Percentiles rank a stretch among this genome's conserved stretches.
Evolutionary conservation across 192 early-diverging fungal genomes (phyloP).

Genomic region (Funneliformis mosseae): DNA sequence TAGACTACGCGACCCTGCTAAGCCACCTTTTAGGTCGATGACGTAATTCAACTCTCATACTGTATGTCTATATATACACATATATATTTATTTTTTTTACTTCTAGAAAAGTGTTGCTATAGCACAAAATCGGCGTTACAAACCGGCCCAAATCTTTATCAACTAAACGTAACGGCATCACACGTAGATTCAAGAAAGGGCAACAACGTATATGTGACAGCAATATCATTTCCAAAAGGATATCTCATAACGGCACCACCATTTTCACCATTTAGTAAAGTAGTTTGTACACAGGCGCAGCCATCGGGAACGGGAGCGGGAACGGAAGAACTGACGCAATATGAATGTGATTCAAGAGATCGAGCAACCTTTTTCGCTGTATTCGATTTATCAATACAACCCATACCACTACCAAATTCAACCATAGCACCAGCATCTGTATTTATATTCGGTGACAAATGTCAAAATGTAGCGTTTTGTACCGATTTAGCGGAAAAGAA

Average conservation of each 20-base stretch:
- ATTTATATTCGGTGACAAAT: slow-evolving; percentile 14
- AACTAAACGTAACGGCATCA: slow-evolving; percentile 12
- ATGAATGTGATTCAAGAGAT: slow-evolving; percentile 4
- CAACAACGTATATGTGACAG: not conserved
- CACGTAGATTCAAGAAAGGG: not conserved
- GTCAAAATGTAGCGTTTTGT: not conserved
- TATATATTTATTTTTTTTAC: not conserved
- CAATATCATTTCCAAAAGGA: not conserved
- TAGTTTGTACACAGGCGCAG: not conserved
- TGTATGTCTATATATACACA: not conserved
- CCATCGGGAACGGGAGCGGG: not conserved
- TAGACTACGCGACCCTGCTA: too few species aligned
- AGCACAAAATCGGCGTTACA: not conserved
- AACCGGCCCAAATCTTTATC: not conserved
- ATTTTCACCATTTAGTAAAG: not conserved
- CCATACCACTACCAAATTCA: not conserved
- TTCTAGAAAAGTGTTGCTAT: not conserved
- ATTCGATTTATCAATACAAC: not conserved
- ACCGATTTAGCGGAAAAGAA: not conserved
- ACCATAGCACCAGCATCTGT: not conserved
- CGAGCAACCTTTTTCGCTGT: not conserved
- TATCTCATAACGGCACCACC: not conserved
- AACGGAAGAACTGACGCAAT: not conserved
- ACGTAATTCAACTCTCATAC: not conserved
- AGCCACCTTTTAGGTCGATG: not conserved